Evolutionary conservation across 495 filamentous ascomycete species (phyloP).

Genomic region (Penicillium verhagenii): DNA sequence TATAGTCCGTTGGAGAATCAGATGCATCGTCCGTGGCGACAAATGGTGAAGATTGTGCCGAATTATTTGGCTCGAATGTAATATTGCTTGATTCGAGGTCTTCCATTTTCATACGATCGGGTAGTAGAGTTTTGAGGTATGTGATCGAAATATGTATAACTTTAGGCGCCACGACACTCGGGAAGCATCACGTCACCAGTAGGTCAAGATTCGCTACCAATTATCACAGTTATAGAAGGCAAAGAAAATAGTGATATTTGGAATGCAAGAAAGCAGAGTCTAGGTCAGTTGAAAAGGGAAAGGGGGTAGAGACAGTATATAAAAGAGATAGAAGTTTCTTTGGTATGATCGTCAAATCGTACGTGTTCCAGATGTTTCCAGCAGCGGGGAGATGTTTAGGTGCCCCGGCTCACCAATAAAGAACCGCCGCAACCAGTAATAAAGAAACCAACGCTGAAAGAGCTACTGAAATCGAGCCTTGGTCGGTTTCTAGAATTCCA

Average conservation of each 20-base stretch:
- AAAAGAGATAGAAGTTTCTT: background rate
- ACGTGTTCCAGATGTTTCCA: slow-evolving; percentile 29
- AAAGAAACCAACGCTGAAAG: background rate
- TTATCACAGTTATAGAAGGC: background rate
- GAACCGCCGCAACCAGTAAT: background rate
- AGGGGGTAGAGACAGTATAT: background rate
- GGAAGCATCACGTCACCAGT: slow-evolving; percentile 15
- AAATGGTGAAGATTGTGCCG: background rate
- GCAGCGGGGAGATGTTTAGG: slow-evolving; percentile 14
- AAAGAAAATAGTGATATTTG: background rate
- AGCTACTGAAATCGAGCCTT: background rate
- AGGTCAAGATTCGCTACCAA: background rate
- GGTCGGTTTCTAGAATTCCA: background rate
- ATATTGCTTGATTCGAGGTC: background rate
- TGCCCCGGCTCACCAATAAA: background rate
- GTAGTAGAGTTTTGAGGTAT: background rate
- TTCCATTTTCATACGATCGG: slow-evolving; percentile 1
- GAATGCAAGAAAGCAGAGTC: too few species aligned
- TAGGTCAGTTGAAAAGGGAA: background rate
- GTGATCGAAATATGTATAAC: background rate
- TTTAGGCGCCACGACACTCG: background rate
- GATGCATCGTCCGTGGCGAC: background rate
- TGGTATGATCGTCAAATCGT: slow-evolving; percentile 6
- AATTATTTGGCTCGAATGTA: background rate
- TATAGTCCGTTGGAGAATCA: slow-evolving; percentile 8